Evolutionary conservation across 2,329 filamentous ascomycete genomes (phyloP), one percentile per base, ranked within the genome.

Genomic region (Colletotrichum siamense): DNA sequence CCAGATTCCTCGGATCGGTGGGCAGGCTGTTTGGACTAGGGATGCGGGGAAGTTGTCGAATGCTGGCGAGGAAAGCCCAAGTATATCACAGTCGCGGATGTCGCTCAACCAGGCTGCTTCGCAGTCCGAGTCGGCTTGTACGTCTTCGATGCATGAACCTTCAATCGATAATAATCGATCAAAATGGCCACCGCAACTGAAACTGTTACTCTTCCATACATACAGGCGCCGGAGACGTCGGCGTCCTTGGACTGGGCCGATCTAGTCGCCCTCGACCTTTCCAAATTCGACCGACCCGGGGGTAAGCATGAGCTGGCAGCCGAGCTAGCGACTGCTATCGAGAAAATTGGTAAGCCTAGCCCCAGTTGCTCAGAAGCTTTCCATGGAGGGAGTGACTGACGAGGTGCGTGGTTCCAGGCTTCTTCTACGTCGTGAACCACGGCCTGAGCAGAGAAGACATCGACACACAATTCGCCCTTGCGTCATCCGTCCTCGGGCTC

Each of bases 371-470:
- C 9, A 6, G 9, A n/a, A n/a, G 5, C 52, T 16, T 26, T 15
- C 0, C 22, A 9, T 9, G 6, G 3, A 16, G 0, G 22, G 2
- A 4, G 15, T 16, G 22, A 26, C 22, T 57, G 13, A 57, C 13
- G 2, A 16, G 3, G 0, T 26, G 12, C 6, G 12, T 6, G 1
- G 5, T 15, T 3, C 52, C 24, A 63, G 61, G 61, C 28, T 63
- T 63, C n/a, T 92, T 92, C 82, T 91, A 92, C 73, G 89, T 93
- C 4, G 91, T 88, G 73, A 92, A 93, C 82, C 93, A 91, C 78
- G 90, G 88, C 77, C 88, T 93, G 22, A 84, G 84, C 1, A 90
- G 92, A 79, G 89, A 91, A 59, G 87, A 89, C 55, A 87, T 93
- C 1, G 89, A 92, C 73, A 83, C 84, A 1, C 91, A 93, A 72